Conservation (phyloP, 1,139 yeast genomes). For the Kurtzmaniella quercitrusa region DNA sequence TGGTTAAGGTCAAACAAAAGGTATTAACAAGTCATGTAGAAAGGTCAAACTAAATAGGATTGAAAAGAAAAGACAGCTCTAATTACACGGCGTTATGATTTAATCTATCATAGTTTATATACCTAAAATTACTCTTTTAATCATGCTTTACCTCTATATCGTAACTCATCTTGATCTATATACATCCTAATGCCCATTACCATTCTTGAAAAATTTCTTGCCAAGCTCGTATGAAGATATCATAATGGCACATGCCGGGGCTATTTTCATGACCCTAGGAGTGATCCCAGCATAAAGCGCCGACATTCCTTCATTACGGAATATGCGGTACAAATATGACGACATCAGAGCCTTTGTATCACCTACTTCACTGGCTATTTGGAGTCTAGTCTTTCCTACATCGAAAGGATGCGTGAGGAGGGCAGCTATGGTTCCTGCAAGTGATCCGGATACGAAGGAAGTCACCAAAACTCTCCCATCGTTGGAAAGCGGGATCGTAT, state of each 20-base stretch:
- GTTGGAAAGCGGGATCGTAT: slow-evolving; percentile 13
- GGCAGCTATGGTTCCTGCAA: slow-evolving; percentile 85
- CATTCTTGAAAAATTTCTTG: slow-evolving; percentile 54
- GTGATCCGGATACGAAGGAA: slow-evolving; percentile 78
- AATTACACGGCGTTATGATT: no score
- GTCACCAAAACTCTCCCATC: slow-evolving; percentile 60
- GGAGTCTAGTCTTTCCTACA: slow-evolving; percentile 93
- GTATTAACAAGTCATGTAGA: no score
- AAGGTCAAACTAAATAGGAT: no score
- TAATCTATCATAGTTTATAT: no score
- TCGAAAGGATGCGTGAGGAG: slow-evolving; percentile 90
- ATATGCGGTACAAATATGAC: slow-evolving; percentile 56
- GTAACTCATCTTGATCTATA: neutral
- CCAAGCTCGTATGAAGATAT: slow-evolving; percentile 91
- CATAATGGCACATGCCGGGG: slow-evolving; percentile 99
- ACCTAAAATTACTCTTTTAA: no score
- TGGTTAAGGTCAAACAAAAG: no score
- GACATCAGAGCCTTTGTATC: slow-evolving; percentile 50
- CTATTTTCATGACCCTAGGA: slow-evolving; percentile 85
- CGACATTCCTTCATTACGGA: slow-evolving; percentile 64
- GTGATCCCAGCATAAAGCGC: slow-evolving; percentile 82
- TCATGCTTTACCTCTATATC: neutral
- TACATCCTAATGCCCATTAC: slow-evolving; percentile 8
- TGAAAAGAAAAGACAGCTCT: no score
- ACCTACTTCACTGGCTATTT: slow-evolving; percentile 39